Evolutionary conservation across 2,329 filamentous ascomycete species (phyloP).

Genomic region (Trichoderma harzianum): DNA sequence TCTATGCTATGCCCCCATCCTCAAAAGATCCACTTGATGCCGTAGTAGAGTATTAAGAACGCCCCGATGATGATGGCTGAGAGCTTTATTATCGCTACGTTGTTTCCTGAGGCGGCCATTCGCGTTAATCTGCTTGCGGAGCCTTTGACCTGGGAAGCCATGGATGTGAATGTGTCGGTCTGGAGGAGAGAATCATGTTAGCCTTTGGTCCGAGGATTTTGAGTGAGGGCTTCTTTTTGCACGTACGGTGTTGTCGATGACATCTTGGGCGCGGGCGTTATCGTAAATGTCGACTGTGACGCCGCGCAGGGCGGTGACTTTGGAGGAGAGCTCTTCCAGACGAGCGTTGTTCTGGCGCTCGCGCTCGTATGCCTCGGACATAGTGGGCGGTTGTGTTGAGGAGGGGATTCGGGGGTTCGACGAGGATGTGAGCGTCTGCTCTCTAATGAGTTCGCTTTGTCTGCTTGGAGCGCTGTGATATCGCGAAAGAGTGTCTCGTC

Average conservation of each 20-base stretch:
- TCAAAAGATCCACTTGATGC: slow-evolving; percentile 61
- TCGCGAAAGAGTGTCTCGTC: not conserved
- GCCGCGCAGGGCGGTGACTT: slow-evolving; percentile 86
- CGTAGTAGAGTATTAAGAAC: slow-evolving; percentile 74
- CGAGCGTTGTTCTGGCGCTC: slow-evolving; percentile 92
- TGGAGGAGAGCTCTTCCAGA: slow-evolving; percentile 83
- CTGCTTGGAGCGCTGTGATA: not conserved
- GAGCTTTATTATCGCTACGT: slow-evolving; percentile 85
- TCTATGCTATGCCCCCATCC: not conserved
- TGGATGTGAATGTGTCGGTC: slow-evolving; percentile 87
- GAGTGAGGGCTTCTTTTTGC: not conserved
- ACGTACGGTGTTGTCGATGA: slow-evolving; percentile 84
- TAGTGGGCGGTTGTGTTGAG: slow-evolving; percentile 31
- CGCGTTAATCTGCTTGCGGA: slow-evolving; percentile 77
- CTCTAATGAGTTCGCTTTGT: not conserved
- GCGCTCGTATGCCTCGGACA: slow-evolving; percentile 76
- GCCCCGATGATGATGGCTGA: slow-evolving; percentile 73
- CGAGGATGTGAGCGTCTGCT: not conserved
- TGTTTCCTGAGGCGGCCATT: slow-evolving; percentile 90
- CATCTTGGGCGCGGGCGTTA: slow-evolving; percentile 80
- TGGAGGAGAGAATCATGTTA: slow-evolving; percentile 33
- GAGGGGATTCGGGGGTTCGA: not conserved
- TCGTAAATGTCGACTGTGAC: slow-evolving; percentile 98
- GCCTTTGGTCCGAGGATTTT: not conserved
- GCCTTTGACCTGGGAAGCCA: slow-evolving; percentile 78